Conservation (phyloP, 371 early-diverging fungal species). For the Mortierella sp. region DNA sequence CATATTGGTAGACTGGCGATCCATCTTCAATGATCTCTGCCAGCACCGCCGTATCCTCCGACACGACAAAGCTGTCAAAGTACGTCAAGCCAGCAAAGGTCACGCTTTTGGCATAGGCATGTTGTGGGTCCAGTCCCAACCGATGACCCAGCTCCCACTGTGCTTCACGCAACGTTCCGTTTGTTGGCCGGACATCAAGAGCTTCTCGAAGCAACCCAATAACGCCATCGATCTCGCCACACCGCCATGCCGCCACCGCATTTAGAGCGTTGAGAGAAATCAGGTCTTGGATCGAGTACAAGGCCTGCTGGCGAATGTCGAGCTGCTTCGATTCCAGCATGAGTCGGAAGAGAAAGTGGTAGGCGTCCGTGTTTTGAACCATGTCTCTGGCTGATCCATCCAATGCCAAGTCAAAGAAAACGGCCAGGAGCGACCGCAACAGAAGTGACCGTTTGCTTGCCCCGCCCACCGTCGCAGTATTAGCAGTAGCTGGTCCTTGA, state of each 20-base stretch:
- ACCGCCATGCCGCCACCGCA: constrained; percentile 58
- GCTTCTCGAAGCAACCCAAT: constrained; percentile 34
- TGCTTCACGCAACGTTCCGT: constrained; percentile 24
- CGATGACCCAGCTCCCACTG: constrained; percentile 35
- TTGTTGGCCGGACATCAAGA: constrained; percentile 14
- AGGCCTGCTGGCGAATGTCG: constrained; percentile 56
- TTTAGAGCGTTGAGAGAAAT: constrained; percentile 53
- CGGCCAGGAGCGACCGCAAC: constrained; percentile 44
- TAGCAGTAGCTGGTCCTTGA: not conserved
- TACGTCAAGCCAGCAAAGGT: constrained; percentile 26
- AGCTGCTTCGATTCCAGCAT: constrained; percentile 52
- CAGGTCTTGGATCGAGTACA: constrained; percentile 58
- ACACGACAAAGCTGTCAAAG: constrained; percentile 48
- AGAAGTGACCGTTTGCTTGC: constrained; percentile 38
- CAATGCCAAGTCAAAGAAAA: constrained; percentile 55
- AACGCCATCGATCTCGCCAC: constrained; percentile 53
- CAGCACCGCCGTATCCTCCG: constrained; percentile 50
- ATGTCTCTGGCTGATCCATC: constrained; percentile 54
- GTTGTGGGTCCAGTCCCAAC: constrained; percentile 30
- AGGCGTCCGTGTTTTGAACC: constrained; percentile 57
- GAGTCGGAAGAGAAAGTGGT: constrained; percentile 53
- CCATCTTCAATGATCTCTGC: constrained; percentile 54
- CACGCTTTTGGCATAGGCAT: constrained; percentile 20
- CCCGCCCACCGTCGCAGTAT: not conserved
- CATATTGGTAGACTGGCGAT: constrained; percentile 57